Percentiles rank a stretch among this genome's conserved stretches.
Evolutionary conservation across 495 filamentous ascomycete genomes (phyloP).

Genomic region (Xylaria cubensis): DNA sequence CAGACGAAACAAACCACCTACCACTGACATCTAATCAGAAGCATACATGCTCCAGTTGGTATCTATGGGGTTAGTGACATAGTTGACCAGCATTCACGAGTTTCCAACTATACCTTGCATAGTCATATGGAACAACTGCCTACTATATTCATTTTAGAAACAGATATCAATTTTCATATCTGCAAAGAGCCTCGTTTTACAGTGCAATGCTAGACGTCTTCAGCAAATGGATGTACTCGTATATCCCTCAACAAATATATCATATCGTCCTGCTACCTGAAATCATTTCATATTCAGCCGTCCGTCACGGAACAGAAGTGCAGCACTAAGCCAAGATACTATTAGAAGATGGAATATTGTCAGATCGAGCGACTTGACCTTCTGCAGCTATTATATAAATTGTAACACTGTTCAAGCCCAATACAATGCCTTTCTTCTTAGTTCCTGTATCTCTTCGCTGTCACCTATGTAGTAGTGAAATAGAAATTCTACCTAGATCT

Average conservation of each 20-base stretch:
- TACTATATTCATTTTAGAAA: not conserved
- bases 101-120: not conserved
- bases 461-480: not conserved
- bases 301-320: too few species aligned
- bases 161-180: not conserved
- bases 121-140: not conserved
- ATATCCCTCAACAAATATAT: not conserved
- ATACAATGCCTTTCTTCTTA: not conserved
- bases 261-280: not conserved
- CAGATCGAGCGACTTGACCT: too few species aligned
- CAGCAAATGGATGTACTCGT: not conserved
- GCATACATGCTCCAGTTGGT: not conserved
- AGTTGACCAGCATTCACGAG: not conserved
- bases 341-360: too few species aligned
- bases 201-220: not conserved
- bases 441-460: not conserved
- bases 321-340: too few species aligned
- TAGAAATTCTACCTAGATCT: not conserved
- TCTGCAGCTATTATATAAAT: too few species aligned
- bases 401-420: not conserved
- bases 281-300: not conserved
- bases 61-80: not conserved
- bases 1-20: not conserved
- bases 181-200: not conserved
- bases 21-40: not conserved